A percentile compares a stretch with the other conserved stretches of the same genome.
These are phyloP conservation scores for Pyrenochaeta sp. DNA, from an alignment of 2,329 filamentous ascomycete species.

Conservation along the genomic window DNA sequence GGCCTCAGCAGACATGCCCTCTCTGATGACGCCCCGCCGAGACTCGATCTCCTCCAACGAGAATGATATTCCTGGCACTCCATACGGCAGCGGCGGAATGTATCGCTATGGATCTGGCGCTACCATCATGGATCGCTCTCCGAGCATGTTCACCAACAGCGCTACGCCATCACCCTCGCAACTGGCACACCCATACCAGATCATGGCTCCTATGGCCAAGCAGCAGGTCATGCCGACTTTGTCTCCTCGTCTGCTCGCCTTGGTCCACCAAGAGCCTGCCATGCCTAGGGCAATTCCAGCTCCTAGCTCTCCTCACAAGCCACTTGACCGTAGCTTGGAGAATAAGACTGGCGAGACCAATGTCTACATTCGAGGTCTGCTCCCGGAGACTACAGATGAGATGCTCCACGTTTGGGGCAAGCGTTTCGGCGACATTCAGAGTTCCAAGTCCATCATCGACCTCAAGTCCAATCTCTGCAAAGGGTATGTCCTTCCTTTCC, in stretches of 20 bases:
- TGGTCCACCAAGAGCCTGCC: slow-evolving; percentile 72
- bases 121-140: slow-evolving; percentile 59
- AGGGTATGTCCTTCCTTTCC: slow-evolving; percentile 66
- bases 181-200: slow-evolving; percentile 52
- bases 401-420: slow-evolving; percentile 81
- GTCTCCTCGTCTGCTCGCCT: slow-evolving; percentile 54
- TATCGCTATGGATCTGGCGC: slow-evolving; percentile 55
- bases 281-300: slow-evolving; percentile 91
- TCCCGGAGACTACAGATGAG: slow-evolving; percentile 93
- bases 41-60: slow-evolving; percentile 62
- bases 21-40: slow-evolving; percentile 60
- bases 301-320: slow-evolving; percentile 84
- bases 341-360: slow-evolving; percentile 96
- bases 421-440: slow-evolving; percentile 92
- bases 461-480: slow-evolving; percentile 93
- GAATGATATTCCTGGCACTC: slow-evolving; percentile 60
- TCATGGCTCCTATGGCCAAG: slow-evolving; percentile 51
- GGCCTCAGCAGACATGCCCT: slow-evolving; percentile 57
- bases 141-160: slow-evolving; percentile 56
- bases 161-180: slow-evolving; percentile 60
- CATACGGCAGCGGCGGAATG: slow-evolving; percentile 52
- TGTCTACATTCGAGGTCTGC: slow-evolving; percentile 95
- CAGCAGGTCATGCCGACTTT: slow-evolving; percentile 49
- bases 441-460: slow-evolving; percentile 98
- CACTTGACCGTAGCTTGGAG: slow-evolving; percentile 90